Evolutionary conservation across 2,329 filamentous ascomycete species (phyloP).

Genomic region (Hypoxylon sp.): DNA sequence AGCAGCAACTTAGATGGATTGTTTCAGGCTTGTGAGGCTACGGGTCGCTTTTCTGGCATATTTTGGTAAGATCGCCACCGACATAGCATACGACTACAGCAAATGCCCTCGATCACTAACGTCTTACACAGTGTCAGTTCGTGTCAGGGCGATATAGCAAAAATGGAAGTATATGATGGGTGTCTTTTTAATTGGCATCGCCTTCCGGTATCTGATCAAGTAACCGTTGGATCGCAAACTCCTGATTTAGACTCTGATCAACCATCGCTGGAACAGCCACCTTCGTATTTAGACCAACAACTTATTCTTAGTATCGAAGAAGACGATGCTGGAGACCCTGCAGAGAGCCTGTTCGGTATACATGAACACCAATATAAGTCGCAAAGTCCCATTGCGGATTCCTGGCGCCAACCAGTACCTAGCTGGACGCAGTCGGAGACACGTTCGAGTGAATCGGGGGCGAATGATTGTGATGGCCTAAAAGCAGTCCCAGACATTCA

Average conservation of each 20-base stretch:
- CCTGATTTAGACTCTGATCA: constrained; percentile 3
- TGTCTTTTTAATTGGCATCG: constrained; percentile 5
- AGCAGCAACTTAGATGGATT: constrained; percentile 16
- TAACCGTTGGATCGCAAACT: background rate
- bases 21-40: background rate
- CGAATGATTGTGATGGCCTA: constrained; percentile 9
- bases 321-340: background rate
- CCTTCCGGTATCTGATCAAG: constrained; percentile 7
- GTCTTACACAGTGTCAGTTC: background rate
- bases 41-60: background rate
- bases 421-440: constrained; percentile 3
- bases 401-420: background rate
- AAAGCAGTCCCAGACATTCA: constrained; percentile 18
- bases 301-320: constrained; percentile 21
- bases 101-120: background rate
- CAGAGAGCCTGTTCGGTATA: background rate
- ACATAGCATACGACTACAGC: background rate
- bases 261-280: background rate
- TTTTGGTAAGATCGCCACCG: constrained; percentile 12
- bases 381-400: background rate
- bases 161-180: constrained; percentile 14
- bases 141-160: constrained; percentile 11
- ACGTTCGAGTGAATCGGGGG: constrained; percentile 7
- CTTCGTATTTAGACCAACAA: constrained; percentile 1
- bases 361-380: background rate